Base-by-base conservation (phyloP, 192 early-diverging fungal genomes). In the Borealophlyctis nickersoniae region DNA sequence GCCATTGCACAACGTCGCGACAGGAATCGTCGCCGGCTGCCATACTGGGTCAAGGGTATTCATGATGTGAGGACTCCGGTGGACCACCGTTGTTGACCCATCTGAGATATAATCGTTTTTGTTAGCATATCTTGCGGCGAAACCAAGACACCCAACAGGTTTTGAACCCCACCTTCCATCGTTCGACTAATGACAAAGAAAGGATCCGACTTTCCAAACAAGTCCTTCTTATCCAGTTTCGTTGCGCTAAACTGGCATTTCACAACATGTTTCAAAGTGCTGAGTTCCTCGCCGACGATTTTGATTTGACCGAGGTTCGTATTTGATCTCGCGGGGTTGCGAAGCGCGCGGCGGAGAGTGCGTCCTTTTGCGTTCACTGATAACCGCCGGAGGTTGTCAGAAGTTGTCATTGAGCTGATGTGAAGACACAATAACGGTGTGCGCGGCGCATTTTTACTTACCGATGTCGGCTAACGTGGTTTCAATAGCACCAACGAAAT, bases 261-360 rank as follows among this genome's bases (percentile, higher is more conserved):
- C 35, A 56, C 61, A 67, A 78, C 77, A 58, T 79, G 49, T 59
- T 45, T 36, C 62, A 55, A 27, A 50, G 56, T 34, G 0, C 51
- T 60, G 11, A 73, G 4, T 31, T 81, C 80, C 58, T 81, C 80
- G 34, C 69, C 77, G 23, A 56, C 55, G 27, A 83, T 65, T 19
- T 75, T 63, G 52, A 83, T 79, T 2, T 61, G 67, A 31, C 81
- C 81, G 29, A n/a, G n/a, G n/a, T n/a, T n/a, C n/a, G 77, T 51
- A 45, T 75, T 35, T 26, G 67, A 58, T 3, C 5, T 36, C 30
- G 65, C 59, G 56, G 70, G 72, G 4, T 74, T 62, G 23, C 53
- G 64, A 63, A 55, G 71, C 71, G 33, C 74, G 73, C 79, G 67
- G 31, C 62, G 49, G 19, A 63, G 39, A 49, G 56, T 36, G 3